Base-by-base conservation (phyloP, 1,139 yeast species). In the Yamadazyma membranifaciens region DNA sequence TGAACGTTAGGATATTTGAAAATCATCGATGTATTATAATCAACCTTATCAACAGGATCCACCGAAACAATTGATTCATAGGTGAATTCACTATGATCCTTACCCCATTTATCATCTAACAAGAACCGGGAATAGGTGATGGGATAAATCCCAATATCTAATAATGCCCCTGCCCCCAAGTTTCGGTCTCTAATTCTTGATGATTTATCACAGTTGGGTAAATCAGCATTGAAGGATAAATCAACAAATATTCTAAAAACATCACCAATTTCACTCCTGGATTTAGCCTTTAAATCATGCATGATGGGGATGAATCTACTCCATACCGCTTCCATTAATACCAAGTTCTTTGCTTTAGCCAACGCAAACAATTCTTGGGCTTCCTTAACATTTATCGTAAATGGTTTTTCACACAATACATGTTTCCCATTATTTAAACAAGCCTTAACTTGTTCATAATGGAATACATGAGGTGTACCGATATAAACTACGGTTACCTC, bases 271-370 rank as follows among this genome's bases (percentile, higher is more conserved):
- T 65, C 60, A 26, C 74, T 68, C 24, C 67, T 63, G 47, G 80
- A 52, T 41, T 63, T 57, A 28, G 64, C 45, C 45, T 69, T 63
- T 39, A 78, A 57, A 22, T 63, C 62, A 20, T 54, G 44, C 31
- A 74, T 62, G 12, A 76, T 51, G 2, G 86, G 86, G 63, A 80
- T 74, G 52, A 75, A 80, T 37, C 84, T 63, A 1, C 83, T 76
- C 86, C 86, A 81, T 41, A 80, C 72, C 4, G 78, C 86, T 54
- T 81, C 87, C 83, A 81, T 75, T 41, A 80, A 62, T 49, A 74
- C 78, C 36, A 73, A 62, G 2, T 65, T 60, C 52, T 74, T 68
- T 38, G 59, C 50, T 47, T 63, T 61, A n/a, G 85, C 87, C 35
- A 70, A 63, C 2, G 57, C 64, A 37, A 72, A 59, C 14, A 80